Percentiles rank a stretch among this genome's conserved stretches.
These are phyloP conservation scores for Striga hermonthica DNA, from an alignment of 305 asterid genomes.

Conservation along the genomic window DNA sequence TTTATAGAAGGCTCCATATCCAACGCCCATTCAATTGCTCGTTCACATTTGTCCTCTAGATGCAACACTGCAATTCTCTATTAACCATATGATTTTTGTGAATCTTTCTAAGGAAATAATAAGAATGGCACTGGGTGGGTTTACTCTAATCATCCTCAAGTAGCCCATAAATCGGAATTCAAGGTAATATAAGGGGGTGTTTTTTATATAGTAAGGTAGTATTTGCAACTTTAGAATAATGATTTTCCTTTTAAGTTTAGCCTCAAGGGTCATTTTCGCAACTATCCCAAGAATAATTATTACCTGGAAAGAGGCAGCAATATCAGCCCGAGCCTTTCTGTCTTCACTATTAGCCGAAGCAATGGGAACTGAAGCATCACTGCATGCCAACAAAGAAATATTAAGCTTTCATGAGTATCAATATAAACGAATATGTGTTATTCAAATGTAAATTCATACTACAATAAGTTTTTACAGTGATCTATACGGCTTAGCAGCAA, in stretches of 20 bases:
- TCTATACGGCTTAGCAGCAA: slow-evolving; percentile 18
- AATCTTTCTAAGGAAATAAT: neutral
- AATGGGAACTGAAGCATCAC: slow-evolving; percentile 69
- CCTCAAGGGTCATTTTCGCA: neutral
- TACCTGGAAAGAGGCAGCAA: slow-evolving; percentile 98
- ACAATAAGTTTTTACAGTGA: neutral
- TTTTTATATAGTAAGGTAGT: neutral
- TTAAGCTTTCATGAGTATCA: neutral
- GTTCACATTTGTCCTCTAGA: slow-evolving; percentile 82
- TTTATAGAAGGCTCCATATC: slow-evolving; percentile 79
- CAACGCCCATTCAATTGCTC: slow-evolving; percentile 89
- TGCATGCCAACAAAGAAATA: slow-evolving; percentile 32
- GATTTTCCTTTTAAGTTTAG: neutral
- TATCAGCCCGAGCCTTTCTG: slow-evolving; percentile 74
- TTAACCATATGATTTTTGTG: slow-evolving; percentile 22
- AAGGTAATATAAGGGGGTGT: no score
- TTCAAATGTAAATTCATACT: slow-evolving; percentile 12
- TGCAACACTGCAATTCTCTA: slow-evolving; percentile 92
- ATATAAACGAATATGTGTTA: neutral
- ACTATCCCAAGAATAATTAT: slow-evolving; percentile 10
- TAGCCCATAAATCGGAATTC: no score
- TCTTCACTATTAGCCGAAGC: slow-evolving; percentile 69
- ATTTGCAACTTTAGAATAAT: neutral
- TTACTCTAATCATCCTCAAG: neutral
- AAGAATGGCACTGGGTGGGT: slow-evolving; percentile 15